These are phyloP conservation scores for Erythrophleum ivorense DNA, from an alignment of 331 rosid species.

Conservation along the genomic window DNA sequence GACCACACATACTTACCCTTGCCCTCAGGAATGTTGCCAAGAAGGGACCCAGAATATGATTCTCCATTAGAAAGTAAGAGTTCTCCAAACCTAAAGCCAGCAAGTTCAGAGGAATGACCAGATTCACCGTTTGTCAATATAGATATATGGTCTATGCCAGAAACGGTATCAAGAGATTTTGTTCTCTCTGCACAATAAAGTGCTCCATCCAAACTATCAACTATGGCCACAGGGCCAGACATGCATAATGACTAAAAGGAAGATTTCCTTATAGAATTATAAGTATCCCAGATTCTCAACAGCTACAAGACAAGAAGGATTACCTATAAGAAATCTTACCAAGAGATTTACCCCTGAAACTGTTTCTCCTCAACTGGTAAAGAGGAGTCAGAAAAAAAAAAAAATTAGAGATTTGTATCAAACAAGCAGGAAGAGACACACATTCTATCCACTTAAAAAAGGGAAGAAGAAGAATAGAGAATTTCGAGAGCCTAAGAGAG, in stretches of 20 bases:
- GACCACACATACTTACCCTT: slow-evolving; percentile 87
- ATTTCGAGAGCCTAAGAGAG: slow-evolving; percentile 8
- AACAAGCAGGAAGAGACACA: slow-evolving; percentile 29
- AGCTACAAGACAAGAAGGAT: slow-evolving; percentile 51
- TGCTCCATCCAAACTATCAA: slow-evolving; percentile 64
- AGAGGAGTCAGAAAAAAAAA: slow-evolving; percentile 37
- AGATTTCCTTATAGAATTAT: slow-evolving; percentile 50
- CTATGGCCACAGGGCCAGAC: slow-evolving; percentile 95
- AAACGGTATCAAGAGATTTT: slow-evolving; percentile 68
- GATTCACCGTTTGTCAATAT: slow-evolving; percentile 56
- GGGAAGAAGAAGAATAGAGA: neutral
- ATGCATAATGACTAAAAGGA: slow-evolving; percentile 81
- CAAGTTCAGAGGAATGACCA: slow-evolving; percentile 62
- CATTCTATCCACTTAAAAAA: slow-evolving; percentile 15
- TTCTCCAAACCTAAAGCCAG: slow-evolving; percentile 77
- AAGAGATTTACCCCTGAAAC: slow-evolving; percentile 41
- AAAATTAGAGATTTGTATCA: slow-evolving; percentile 31
- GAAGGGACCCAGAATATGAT: slow-evolving; percentile 77
- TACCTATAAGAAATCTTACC: slow-evolving; percentile 45
- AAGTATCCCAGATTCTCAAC: slow-evolving; percentile 49
- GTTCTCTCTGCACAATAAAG: slow-evolving; percentile 76
- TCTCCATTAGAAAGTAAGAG: slow-evolving; percentile 75
- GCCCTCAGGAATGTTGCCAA: slow-evolving; percentile 85
- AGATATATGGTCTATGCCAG: slow-evolving; percentile 50
- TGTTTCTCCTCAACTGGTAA: slow-evolving; percentile 46